Evolutionary conservation across 768 basidiomycete genomes (phyloP).

Genomic region (Lentinus tigrinus): DNA sequence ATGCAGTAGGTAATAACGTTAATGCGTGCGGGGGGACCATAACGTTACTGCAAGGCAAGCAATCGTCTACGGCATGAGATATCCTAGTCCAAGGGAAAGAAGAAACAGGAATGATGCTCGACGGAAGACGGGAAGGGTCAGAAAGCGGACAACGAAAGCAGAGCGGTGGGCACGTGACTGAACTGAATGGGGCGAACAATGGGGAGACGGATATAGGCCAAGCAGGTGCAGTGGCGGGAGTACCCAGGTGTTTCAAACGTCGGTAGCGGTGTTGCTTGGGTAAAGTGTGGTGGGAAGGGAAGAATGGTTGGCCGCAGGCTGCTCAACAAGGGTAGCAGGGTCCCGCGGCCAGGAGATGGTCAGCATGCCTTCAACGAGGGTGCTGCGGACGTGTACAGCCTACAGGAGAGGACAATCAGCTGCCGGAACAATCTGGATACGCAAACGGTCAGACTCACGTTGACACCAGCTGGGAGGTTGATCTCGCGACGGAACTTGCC

Average conservation of each 20-base stretch:
- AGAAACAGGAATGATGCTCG: too few relatives aligned
- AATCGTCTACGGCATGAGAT: too few relatives aligned
- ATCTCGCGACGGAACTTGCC: slow-evolving; percentile 38
- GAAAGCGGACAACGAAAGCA: too few relatives aligned
- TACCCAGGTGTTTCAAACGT: too few relatives aligned
- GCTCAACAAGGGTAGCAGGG: background rate
- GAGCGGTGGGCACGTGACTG: background rate
- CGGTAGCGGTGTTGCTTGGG: too few relatives aligned
- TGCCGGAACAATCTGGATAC: slow-evolving; percentile 2
- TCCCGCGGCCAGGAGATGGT: slow-evolving; percentile 39
- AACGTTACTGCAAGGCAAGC: too few relatives aligned
- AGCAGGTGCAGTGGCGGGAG: too few relatives aligned
- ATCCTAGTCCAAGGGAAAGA: too few relatives aligned
- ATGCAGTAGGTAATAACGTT: too few relatives aligned
- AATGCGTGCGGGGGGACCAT: too few relatives aligned
- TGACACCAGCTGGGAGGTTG: slow-evolving; percentile 35
- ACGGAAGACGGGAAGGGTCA: too few relatives aligned
- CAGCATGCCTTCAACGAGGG: slow-evolving; percentile 39
- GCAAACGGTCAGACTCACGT: slow-evolving; percentile 26
- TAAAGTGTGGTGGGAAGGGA: background rate
- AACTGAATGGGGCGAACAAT: background rate
- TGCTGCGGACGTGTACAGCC: slow-evolving; percentile 38
- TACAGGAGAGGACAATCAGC: slow-evolving; percentile 15
- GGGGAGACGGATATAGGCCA: too few relatives aligned
- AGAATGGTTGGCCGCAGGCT: background rate